A percentile compares a stretch with the other conserved stretches of the same genome.
These are phyloP conservation scores for Candida adriatica DNA, from an alignment of 805 yeast genomes.

Conservation along the genomic window DNA sequence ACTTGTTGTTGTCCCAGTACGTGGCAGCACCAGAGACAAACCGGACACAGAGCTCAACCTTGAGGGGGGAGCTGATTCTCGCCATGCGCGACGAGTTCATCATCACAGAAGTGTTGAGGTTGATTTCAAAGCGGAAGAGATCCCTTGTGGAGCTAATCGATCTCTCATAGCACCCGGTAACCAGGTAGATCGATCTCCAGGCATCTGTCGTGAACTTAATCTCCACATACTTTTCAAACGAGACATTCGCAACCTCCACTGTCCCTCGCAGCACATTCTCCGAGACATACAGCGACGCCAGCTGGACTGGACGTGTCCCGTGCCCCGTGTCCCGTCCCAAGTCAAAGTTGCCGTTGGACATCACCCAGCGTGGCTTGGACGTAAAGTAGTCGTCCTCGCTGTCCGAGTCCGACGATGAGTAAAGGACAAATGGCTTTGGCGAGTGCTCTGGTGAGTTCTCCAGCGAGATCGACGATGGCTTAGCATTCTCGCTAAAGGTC, in stretches of 20 bases:
- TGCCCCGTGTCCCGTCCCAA: conserved; percentile 4
- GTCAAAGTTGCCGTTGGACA: conserved; percentile 16
- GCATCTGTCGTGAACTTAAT: conserved; percentile 44
- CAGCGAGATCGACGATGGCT: conserved; percentile 57
- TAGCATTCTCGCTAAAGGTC: conserved; percentile 53
- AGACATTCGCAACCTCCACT: conserved; percentile 31
- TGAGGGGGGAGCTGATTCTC: conserved; percentile 14
- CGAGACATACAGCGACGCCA: conserved; percentile 31
- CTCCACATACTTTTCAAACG: conserved; percentile 33
- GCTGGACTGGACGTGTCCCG: conserved; percentile 28
- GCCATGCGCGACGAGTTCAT: conserved; percentile 9
- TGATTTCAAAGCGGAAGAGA: conserved; percentile 43
- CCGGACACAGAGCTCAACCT: conserved; percentile 31
- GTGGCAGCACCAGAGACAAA: conserved; percentile 26
- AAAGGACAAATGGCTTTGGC: conserved; percentile 9
- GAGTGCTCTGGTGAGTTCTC: conserved; percentile 41
- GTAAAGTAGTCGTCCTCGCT: conserved; percentile 18
- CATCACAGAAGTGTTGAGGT: conserved; percentile 26
- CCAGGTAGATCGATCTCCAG: conserved; percentile 43
- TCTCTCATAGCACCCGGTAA: conserved; percentile 20
- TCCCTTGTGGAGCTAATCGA: conserved; percentile 26
- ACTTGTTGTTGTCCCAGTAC: conserved; percentile 36
- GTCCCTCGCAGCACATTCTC: conserved; percentile 37
- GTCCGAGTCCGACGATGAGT: conserved; percentile 17
- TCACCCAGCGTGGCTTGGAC: conserved; percentile 16